These are phyloP conservation scores for Aschersonia sp. DNA, from an alignment of 2,329 filamentous ascomycete species.

Conservation along the genomic window DNA sequence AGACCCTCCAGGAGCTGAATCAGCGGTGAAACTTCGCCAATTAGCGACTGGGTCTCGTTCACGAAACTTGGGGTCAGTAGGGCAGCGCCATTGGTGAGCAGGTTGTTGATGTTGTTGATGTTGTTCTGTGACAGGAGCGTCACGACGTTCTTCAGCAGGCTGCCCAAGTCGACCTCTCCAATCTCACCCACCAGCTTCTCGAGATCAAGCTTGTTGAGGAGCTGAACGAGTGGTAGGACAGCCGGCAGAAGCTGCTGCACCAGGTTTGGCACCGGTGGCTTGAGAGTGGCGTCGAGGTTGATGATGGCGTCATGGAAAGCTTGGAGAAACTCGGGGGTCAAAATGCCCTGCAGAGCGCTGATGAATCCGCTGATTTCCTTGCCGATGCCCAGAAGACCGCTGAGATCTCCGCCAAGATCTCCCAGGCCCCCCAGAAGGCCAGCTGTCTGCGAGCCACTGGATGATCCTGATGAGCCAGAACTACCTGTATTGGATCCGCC, in stretches of 20 bases:
- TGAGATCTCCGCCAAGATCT: conserved; percentile 9
- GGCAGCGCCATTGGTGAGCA: conserved; percentile 21
- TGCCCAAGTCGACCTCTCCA: conserved; percentile 15
- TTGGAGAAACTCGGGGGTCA: conserved; percentile 23
- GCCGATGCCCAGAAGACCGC: conserved; percentile 10
- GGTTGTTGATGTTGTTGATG: conserved; percentile 16
- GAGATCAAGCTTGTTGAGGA: conserved; percentile 18
- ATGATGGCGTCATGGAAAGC: conserved; percentile 25
- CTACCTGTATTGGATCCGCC: conserved; percentile 1
- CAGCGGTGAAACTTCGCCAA: conserved; percentile 18
- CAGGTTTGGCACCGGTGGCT: conserved; percentile 19
- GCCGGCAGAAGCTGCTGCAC: conserved; percentile 12
- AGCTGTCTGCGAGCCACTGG: background rate
- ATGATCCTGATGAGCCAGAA: background rate
- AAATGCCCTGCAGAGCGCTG: conserved; percentile 7
- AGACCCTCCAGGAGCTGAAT: conserved; percentile 15
- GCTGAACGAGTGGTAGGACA: conserved; percentile 14
- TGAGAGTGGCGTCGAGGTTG: conserved; percentile 22
- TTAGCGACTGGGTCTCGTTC: conserved; percentile 18
- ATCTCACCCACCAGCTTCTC: conserved; percentile 17
- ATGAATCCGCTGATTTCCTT: conserved; percentile 11
- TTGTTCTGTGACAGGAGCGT: conserved; percentile 16
- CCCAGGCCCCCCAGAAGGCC: conserved; percentile 7
- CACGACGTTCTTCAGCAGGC: conserved; percentile 15
- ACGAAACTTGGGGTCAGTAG: conserved; percentile 19